Percentiles rank a stretch among this genome's conserved stretches.
Conservation (phyloP, 106 monocot species). For the Dendrobium officinale region DNA sequence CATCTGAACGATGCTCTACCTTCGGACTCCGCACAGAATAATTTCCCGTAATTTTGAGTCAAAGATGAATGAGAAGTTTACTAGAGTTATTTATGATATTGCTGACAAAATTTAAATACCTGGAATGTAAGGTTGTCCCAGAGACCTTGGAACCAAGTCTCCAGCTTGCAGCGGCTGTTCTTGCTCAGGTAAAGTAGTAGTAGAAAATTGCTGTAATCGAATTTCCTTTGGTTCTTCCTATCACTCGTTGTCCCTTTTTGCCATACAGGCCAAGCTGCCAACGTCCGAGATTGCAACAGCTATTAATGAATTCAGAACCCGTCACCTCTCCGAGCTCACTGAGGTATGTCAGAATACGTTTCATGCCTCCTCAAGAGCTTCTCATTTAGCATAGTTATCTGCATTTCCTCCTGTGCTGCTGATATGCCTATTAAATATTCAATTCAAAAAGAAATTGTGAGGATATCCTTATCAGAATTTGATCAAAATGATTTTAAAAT, state of each 20-base stretch:
- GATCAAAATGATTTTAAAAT: too few relatives aligned
- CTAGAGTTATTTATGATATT: not conserved
- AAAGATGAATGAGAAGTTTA: not conserved
- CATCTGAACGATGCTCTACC: too few relatives aligned
- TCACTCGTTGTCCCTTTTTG: not conserved
- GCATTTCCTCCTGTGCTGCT: too few relatives aligned
- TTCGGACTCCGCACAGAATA: too few relatives aligned
- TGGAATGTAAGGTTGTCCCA: slow-evolving; percentile 68
- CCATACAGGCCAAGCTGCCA: slow-evolving; percentile 72
- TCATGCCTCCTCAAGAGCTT: too few relatives aligned
- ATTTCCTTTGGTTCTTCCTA: not conserved
- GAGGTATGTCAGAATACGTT: slow-evolving; percentile 41
- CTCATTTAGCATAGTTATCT: too few relatives aligned
- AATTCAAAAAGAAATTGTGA: too few relatives aligned
- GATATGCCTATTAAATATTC: too few relatives aligned
- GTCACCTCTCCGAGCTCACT: slow-evolving; percentile 97
- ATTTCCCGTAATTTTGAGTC: not conserved
- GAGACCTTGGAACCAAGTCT: slow-evolving; percentile 99
- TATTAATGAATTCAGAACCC: slow-evolving; percentile 86
- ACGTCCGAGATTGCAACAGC: slow-evolving; percentile 87
- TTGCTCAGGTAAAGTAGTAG: slow-evolving; percentile 66
- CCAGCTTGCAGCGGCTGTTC: slow-evolving; percentile 95
- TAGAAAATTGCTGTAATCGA: not conserved
- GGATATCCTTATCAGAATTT: too few relatives aligned
- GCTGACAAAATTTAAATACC: not conserved